A percentile compares a stretch with the other conserved stretches of the same genome.
Evolutionary conservation across 768 basidiomycete species (phyloP).

Genomic region (Lactarius evosmus): DNA sequence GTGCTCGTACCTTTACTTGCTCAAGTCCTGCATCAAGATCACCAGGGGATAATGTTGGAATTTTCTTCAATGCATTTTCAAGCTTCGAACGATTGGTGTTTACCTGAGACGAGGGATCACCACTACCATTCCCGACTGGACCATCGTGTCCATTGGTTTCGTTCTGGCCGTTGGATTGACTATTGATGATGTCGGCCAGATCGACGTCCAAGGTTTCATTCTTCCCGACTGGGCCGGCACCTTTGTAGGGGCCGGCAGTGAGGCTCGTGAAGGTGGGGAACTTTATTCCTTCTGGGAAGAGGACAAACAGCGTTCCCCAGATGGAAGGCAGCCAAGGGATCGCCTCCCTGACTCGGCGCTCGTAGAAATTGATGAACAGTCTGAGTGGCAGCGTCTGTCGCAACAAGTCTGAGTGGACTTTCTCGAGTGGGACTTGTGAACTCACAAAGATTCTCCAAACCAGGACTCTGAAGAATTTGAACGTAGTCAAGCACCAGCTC

Average conservation of each 20-base stretch:
- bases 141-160: not conserved
- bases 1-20: constrained; percentile 13
- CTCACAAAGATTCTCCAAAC: constrained; percentile 14
- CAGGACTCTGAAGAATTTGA: not conserved
- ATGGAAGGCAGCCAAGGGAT: constrained; percentile 26
- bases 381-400: constrained; percentile 21
- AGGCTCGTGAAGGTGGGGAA: constrained; percentile 16
- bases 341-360: constrained; percentile 8
- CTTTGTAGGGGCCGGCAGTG: constrained; percentile 18
- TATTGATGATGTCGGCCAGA: not conserved
- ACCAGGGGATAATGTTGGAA: not conserved
- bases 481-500: constrained; percentile 23
- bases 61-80: constrained; percentile 16
- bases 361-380: constrained; percentile 22
- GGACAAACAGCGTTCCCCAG: constrained; percentile 3
- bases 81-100: constrained; percentile 15
- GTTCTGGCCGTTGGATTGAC: not conserved
- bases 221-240: constrained; percentile 16
- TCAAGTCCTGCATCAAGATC: not conserved
- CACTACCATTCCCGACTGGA: not conserved
- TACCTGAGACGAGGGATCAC: not conserved
- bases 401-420: not conserved
- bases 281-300: constrained; percentile 24
- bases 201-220: constrained; percentile 9
- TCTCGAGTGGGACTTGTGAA: not conserved